Evolutionary conservation across 108 stramenopile species (phyloP).

Genomic region (Parmales sp.): DNA sequence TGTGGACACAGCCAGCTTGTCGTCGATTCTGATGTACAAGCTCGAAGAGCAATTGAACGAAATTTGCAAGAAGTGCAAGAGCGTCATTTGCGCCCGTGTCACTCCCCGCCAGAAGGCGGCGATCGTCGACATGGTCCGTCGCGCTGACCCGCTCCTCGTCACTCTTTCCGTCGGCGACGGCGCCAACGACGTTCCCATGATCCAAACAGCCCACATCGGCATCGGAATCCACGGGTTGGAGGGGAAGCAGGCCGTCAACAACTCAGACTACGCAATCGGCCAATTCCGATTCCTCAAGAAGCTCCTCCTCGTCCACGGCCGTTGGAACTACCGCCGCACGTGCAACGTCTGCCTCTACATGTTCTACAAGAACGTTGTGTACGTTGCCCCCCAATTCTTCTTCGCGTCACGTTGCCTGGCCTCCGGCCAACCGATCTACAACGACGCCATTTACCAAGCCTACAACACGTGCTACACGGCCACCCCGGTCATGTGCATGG

Average conservation of each 20-base stretch:
- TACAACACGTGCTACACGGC: slow-evolving; percentile 29
- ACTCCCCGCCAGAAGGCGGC: slow-evolving; percentile 43
- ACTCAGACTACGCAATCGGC: slow-evolving; percentile 34
- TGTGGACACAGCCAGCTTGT: neutral
- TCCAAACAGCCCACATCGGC: slow-evolving; percentile 53
- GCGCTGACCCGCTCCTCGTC: slow-evolving; percentile 10
- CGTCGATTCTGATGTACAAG: neutral
- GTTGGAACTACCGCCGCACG: slow-evolving; percentile 41
- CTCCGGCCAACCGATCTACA: neutral
- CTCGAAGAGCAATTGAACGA: neutral
- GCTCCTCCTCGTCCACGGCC: slow-evolving; percentile 47
- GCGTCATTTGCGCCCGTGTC: slow-evolving; percentile 43
- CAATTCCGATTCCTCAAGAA: slow-evolving; percentile 30
- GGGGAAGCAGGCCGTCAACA: slow-evolving; percentile 37
- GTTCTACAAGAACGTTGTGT: slow-evolving; percentile 56
- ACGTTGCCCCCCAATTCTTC: slow-evolving; percentile 38
- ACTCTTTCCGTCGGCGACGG: slow-evolving; percentile 47
- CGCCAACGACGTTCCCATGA: slow-evolving; percentile 60
- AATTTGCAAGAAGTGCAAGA: slow-evolving; percentile 16
- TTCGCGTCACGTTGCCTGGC: slow-evolving; percentile 23
- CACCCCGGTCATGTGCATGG: slow-evolving; percentile 36
- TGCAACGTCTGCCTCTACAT: slow-evolving; percentile 44
- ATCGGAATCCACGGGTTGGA: slow-evolving; percentile 54
- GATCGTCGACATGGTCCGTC: slow-evolving; percentile 36
- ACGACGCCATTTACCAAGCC: neutral